Evolutionary conservation across 345 rosid genomes (phyloP), one percentile per base, ranked within the genome.

Genomic region (Populus pruinosa): DNA sequence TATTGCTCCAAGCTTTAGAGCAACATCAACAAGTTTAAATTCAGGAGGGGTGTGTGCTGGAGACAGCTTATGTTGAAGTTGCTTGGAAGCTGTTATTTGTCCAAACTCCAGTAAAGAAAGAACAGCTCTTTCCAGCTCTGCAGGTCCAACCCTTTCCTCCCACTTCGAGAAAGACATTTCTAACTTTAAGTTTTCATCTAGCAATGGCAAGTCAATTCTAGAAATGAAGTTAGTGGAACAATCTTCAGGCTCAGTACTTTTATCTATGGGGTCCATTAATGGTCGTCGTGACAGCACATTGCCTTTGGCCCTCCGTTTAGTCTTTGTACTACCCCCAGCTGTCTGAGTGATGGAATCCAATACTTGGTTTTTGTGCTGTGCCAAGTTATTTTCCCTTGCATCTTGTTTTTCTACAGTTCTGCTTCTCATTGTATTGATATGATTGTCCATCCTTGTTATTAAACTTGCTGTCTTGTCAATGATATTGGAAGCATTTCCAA

Each of bases 51-150:
- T 67, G 76, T 88, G 82, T 65, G 82, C 90, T 44, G 97, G 97
- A 76, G 98, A 89, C 73, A 93, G 89, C 87, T 93, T 96, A 80
- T 89, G 86, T 71, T 96, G 99, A 70, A 96, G 97, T 85, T 96
- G 97, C 88, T 93, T 96, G 67, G 98, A 93, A 81, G 99, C 99
- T 74, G 92, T 77, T 80, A 90, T 89, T 85, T 93, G 98, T 82
- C 98, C 99, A 84, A 93, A 92, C 87, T 96, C 99, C 83, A 96
- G 81, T 44, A 96, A 85, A 70, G 94, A 92, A 47, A 96, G 91
- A 82, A 93, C 98, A 70, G 98, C 99, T 74, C 94, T 91, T 87
- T 96, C 98, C 84, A 91, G 82, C 83, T 93, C 99, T 43, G 86
- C 96, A 62, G 91, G 88, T 77, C 89, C 97, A 78, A 96, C 86